phyloP scores from a whole-genome alignment of 208 protist genomes.

The Endotrypanum monterogeii region DNA sequence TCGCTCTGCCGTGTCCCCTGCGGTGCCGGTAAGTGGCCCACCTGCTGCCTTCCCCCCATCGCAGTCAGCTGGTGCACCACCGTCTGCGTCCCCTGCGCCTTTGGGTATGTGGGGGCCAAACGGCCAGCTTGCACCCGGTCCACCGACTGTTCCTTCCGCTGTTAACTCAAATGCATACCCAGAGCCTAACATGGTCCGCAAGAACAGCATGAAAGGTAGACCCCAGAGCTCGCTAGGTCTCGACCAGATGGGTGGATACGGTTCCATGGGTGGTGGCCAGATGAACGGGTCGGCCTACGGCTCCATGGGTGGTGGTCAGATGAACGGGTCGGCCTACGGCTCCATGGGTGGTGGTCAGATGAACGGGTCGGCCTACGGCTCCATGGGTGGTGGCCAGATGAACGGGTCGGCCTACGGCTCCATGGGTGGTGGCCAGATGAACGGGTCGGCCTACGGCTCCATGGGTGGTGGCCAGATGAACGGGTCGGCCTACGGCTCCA shows the following conservation, averaged over 20 bases:
- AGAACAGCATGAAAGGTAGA: slow-evolving; percentile 28
- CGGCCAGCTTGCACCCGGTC: slow-evolving; percentile 10
- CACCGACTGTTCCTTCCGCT: slow-evolving; percentile 4
- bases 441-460: slow-evolving; percentile 25
- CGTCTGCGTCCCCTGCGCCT: not conserved
- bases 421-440: slow-evolving; percentile 16
- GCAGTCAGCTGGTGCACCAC: not conserved
- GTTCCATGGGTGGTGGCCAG: slow-evolving; percentile 16
- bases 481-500: not conserved
- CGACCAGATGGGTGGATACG: slow-evolving; percentile 6
- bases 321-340: slow-evolving; percentile 26
- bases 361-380: slow-evolving; percentile 15
- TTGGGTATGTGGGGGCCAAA: slow-evolving; percentile 32
- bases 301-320: not conserved
- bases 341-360: slow-evolving; percentile 18
- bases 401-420: slow-evolving; percentile 28
- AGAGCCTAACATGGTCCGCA: slow-evolving; percentile 20
- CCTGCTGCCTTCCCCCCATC: not conserved
- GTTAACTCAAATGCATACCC: not conserved
- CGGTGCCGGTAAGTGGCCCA: not conserved
- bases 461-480: slow-evolving; percentile 14
- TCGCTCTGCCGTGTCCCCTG: no score
- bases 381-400: slow-evolving; percentile 2
- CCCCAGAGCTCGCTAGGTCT: slow-evolving; percentile 10
- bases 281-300: slow-evolving; percentile 17